phyloP scores from a whole-genome alignment of 352 stramenopile species.

The Globisporangium nodosum region DNA sequence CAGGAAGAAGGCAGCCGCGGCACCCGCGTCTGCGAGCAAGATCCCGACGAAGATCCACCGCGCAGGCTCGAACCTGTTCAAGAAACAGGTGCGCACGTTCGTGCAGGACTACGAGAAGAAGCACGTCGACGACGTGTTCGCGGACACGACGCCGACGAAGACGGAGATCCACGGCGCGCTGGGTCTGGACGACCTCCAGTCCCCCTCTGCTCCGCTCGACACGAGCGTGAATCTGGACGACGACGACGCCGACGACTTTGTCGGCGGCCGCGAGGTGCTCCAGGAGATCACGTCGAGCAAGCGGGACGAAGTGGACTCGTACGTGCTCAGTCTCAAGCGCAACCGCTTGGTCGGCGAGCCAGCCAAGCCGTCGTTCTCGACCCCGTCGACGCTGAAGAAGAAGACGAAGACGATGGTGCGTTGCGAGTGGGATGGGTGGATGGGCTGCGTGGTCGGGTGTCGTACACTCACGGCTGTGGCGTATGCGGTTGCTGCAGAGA shows the following conservation, averaged over 20 bases:
- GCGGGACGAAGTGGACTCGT: constrained; percentile 73
- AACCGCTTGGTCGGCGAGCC: constrained; percentile 22
- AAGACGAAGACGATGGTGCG: constrained; percentile 33
- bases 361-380: constrained; percentile 4
- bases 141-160: constrained; percentile 42
- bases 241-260: constrained; percentile 36
- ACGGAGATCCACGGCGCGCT: constrained; percentile 20
- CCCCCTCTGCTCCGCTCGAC: constrained; percentile 18
- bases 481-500: constrained; percentile 12
- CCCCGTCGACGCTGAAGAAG: constrained; percentile 15
- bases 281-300: constrained; percentile 52
- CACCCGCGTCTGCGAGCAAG: constrained; percentile 1
- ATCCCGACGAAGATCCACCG: constrained; percentile 53
- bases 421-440: background rate
- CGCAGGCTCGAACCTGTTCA: constrained; percentile 71
- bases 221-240: constrained; percentile 20
- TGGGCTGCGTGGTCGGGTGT: background rate
- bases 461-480: too few species aligned
- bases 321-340: constrained; percentile 61
- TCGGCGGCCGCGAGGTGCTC: constrained; percentile 30
- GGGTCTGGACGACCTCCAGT: constrained; percentile 49
- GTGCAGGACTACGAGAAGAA: constrained; percentile 68
- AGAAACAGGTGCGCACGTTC: constrained; percentile 81
- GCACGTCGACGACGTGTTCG: constrained; percentile 66
- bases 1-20: constrained; percentile 14